phyloP scores from a whole-genome alignment of 352 stramenopile species.

The Globisporangium spinosum region DNA sequence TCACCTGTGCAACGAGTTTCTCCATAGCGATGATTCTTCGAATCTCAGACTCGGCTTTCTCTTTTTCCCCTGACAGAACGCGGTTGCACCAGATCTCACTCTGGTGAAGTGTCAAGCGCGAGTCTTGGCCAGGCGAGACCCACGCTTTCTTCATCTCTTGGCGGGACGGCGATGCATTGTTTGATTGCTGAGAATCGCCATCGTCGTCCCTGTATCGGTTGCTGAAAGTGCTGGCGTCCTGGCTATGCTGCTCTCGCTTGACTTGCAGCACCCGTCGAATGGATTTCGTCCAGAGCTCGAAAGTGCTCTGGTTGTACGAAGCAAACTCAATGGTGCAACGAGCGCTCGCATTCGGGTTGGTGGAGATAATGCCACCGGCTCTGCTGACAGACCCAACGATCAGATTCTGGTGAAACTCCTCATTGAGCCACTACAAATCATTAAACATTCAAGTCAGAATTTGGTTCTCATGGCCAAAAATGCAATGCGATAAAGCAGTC shows the following conservation, averaged over 20 bases:
- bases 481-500: not conserved
- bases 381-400: slow-evolving; percentile 40
- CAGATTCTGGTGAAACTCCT: slow-evolving; percentile 57
- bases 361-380: slow-evolving; percentile 44
- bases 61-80: slow-evolving; percentile 71
- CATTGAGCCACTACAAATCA: slow-evolving; percentile 53
- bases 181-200: slow-evolving; percentile 13
- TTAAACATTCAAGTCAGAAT: not conserved
- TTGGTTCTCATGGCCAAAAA: not conserved
- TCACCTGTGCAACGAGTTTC: slow-evolving; percentile 78
- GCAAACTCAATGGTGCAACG: slow-evolving; percentile 74
- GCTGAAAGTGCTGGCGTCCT: slow-evolving; percentile 19
- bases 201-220: not conserved
- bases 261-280: slow-evolving; percentile 62
- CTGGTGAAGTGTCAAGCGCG: slow-evolving; percentile 74
- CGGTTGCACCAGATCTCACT: slow-evolving; percentile 86
- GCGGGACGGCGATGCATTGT: slow-evolving; percentile 16
- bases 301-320: slow-evolving; percentile 77
- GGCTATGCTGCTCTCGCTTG: slow-evolving; percentile 42
- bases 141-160: slow-evolving; percentile 26
- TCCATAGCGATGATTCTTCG: slow-evolving; percentile 83
- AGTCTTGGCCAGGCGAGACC: slow-evolving; percentile 83
- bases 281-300: slow-evolving; percentile 84
- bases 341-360: slow-evolving; percentile 54
- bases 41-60: slow-evolving; percentile 83